Base-by-base conservation (phyloP, 1,139 yeast genomes). In the Kodamaea suecica region DNA sequence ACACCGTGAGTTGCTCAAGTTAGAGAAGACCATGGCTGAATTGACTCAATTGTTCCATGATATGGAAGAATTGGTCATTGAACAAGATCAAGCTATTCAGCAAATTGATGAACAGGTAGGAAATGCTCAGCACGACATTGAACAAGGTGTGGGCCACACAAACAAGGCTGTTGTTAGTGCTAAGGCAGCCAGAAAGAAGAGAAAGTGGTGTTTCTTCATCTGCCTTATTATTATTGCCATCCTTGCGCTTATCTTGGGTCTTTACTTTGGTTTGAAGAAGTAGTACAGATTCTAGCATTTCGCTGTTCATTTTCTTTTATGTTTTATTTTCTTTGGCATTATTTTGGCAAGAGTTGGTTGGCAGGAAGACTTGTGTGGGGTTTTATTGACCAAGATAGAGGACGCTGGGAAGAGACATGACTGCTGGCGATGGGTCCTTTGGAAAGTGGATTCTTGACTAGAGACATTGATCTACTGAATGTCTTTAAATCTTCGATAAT, bases 1-100 rank as follows among this genome's bases (percentile, higher is more conserved):
- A 69, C 98, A 94, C 69, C 83, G 86, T 56, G 98, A 92, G 66
- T 79, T 94, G 58, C 83, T 87, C 67, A 86, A 88, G 68, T 84
- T 94, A 63, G 97, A 90, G 65, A 82, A 85, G 65, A 84, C 97
- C 40, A 87, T 94, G 86, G 88, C 94, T 30, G 98, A 92, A 65
- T 78, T 92, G 59, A 87, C 95, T 30, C 95, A 86, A 66, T 76
- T 92, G 55, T 88, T 94, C 71, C 85, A 83, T 53, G 98, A 92
- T 59, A 87, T 92, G 95, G 97, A 92, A 66, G 88, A 87, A 55
- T 73, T 92, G 64, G 97, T 92, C 35, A 88, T 92, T 51, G 96
- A 90, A 64, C 98, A 92, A 69, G 97, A 88, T 60, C 90, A 80
- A 50, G 82, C 84, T 41, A 82, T 92, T 47, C 85, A 83, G 53